phyloP scores from a whole-genome alignment of 306 rosid species.

The Inga leiocalycina region DNA sequence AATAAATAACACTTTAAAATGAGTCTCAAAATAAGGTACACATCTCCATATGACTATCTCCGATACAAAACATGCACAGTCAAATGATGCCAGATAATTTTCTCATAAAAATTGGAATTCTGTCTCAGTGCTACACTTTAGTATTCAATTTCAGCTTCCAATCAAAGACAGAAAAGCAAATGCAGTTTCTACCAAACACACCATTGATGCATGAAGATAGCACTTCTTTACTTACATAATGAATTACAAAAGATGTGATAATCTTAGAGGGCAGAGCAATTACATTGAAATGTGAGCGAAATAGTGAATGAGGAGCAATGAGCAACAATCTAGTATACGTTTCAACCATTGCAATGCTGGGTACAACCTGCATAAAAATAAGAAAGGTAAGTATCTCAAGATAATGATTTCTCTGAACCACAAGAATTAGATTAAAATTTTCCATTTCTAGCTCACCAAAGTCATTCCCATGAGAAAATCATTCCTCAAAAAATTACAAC shows the following conservation, averaged over 20 bases:
- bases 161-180: slow-evolving; percentile 21
- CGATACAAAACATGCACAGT: neutral
- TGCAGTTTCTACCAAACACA: slow-evolving; percentile 18
- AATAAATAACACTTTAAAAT: slow-evolving; percentile 7
- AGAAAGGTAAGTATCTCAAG: neutral
- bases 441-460: slow-evolving; percentile 21
- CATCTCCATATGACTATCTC: slow-evolving; percentile 16
- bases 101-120: slow-evolving; percentile 15
- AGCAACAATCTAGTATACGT: slow-evolving; percentile 88
- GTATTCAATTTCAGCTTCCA: slow-evolving; percentile 29
- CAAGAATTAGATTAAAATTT: slow-evolving; percentile 25
- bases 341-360: slow-evolving; percentile 97
- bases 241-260: slow-evolving; percentile 18
- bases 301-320: slow-evolving; percentile 81
- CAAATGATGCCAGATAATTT: slow-evolving; percentile 9
- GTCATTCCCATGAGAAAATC: slow-evolving; percentile 10
- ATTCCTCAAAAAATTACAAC: slow-evolving; percentile 11
- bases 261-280: slow-evolving; percentile 32
- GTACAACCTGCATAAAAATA: slow-evolving; percentile 68
- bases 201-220: slow-evolving; percentile 12
- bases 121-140: slow-evolving; percentile 4
- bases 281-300: slow-evolving; percentile 95
- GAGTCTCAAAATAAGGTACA: slow-evolving; percentile 15
- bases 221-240: slow-evolving; percentile 4
- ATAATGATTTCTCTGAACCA: slow-evolving; percentile 27